Evolutionary conservation across 2,329 filamentous ascomycete genomes (phyloP), one percentile per base, ranked within the genome.

Genomic region (Penicillium sp.): DNA sequence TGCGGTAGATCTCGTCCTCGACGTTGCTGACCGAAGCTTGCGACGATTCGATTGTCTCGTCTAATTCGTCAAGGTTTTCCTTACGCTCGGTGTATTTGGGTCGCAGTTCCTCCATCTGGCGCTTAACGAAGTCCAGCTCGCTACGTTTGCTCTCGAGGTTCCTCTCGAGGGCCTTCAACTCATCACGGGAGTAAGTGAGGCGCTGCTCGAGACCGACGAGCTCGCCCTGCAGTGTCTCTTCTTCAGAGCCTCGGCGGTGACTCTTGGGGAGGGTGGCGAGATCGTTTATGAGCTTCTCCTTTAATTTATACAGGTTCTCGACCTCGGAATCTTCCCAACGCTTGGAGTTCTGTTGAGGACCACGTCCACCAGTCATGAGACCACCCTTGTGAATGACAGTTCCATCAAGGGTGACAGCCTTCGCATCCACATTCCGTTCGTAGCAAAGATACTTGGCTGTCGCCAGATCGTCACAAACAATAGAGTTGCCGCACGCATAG

Each of bases 331-430:
- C 92, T 67, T 96, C 92, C 76, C 95, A 97, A 50, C 89, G 85
- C 56, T 91, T 88, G 61, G 91, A 89, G 57, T 84, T 85, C 53
- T 87, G 86, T 71, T 89, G 90, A 45, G 86, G 87, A 31, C 91
- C 88, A 59, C 92, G 89, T 63, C 94, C 94, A 80, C 94, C 94
- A 47, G 94, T 97, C 89, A 99, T 97, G 51, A 95, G 82, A 69
- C 94, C 94, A 44, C 90, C 92, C 72, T 97, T 97, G 78, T 96
- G 92, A 61, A 99, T 97, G 58, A 99, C 89, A 53, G 89, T 93
- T n/a, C 94, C 94, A 69, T 97, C 92, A 13, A 97, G 76, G 0
- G 92, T 96, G 13, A 99, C 93, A 5, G 93, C 92, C 74, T 97
- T 97, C 51, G 95, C 92, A 57, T 92, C 89, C 32, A 97, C 87